Evolutionary conservation across 2,329 filamentous ascomycete genomes (phyloP).

Genomic region (Penicillium frequentans): DNA sequence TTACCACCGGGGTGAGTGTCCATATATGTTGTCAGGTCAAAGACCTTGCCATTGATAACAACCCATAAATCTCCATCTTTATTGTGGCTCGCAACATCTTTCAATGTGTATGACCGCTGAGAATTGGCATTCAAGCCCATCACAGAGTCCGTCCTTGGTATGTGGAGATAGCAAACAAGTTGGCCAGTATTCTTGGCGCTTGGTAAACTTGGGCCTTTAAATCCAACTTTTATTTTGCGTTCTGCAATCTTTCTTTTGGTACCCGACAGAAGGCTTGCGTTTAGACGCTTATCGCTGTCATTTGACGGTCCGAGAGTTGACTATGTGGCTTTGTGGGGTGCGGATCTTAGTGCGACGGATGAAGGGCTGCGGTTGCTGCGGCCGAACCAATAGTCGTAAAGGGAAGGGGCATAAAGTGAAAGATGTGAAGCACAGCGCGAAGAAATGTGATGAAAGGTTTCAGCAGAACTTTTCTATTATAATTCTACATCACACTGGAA

Average conservation of each 20-base stretch:
- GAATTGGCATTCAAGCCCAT: background rate
- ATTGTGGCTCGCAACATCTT: constrained; percentile 20
- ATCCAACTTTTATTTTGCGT: no score
- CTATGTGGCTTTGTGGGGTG: background rate
- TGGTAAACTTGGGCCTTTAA: background rate
- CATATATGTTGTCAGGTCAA: constrained; percentile 25
- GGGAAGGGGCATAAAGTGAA: background rate
- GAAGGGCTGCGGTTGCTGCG: background rate
- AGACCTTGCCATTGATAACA: constrained; percentile 24
- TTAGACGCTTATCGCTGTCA: background rate
- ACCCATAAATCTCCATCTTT: constrained; percentile 22
- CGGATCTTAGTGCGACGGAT: background rate
- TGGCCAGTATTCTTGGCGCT: no score
- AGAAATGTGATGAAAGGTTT: no score
- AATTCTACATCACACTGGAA: no score
- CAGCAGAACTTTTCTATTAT: no score
- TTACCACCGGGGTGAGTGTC: constrained; percentile 25
- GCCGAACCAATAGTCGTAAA: background rate
- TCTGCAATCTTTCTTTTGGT: no score
- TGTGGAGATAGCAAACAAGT: no score
- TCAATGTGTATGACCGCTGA: background rate
- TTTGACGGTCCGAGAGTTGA: background rate
- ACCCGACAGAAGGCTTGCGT: no score
- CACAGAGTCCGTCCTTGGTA: background rate
- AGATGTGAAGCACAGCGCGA: background rate